Evolutionary conservation across 2,329 filamentous ascomycete genomes (phyloP).

Genomic region (Emmonsia crescens): DNA sequence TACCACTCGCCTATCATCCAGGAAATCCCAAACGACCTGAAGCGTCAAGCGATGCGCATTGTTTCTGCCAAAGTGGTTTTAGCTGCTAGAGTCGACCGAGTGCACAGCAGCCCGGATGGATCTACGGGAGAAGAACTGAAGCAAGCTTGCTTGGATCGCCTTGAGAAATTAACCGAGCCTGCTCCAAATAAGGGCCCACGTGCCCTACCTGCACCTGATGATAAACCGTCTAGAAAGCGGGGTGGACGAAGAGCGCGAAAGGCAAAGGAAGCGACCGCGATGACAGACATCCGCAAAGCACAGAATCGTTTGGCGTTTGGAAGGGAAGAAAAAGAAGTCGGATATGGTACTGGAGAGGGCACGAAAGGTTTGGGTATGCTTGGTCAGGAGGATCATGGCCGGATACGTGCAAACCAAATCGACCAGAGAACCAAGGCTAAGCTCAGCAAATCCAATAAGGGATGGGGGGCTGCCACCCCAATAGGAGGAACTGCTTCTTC

Average conservation of each 20-base stretch:
- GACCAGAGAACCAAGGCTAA: constrained; percentile 90
- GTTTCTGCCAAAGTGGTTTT: constrained; percentile 87
- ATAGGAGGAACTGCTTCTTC: constrained; percentile 59
- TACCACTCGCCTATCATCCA: constrained; percentile 86
- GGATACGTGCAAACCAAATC: constrained; percentile 76
- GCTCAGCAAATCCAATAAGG: constrained; percentile 87
- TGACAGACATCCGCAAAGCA: constrained; percentile 92
- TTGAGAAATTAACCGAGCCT: constrained; percentile 88
- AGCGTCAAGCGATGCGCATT: constrained; percentile 88
- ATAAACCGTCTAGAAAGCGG: constrained; percentile 87
- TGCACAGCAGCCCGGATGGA: constrained; percentile 71
- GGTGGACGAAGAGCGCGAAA: constrained; percentile 83
- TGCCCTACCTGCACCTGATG: constrained; percentile 83
- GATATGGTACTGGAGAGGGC: constrained; percentile 75
- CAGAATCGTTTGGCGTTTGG: constrained; percentile 95
- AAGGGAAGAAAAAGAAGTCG: constrained; percentile 87
- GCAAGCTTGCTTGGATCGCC: constrained; percentile 67
- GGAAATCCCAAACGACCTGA: constrained; percentile 72
- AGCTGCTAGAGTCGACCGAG: constrained; percentile 81
- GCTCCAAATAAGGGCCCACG: constrained; percentile 79
- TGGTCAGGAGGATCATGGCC: constrained; percentile 75
- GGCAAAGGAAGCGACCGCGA: constrained; percentile 91
- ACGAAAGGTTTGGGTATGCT: constrained; percentile 94
- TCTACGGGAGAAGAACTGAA: constrained; percentile 73
- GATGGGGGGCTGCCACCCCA: constrained; percentile 66